Evolutionary conservation across 2,329 filamentous ascomycete genomes (phyloP), one percentile per base, ranked within the genome.

Genomic region (Pseudocercospora fijiensis): DNA sequence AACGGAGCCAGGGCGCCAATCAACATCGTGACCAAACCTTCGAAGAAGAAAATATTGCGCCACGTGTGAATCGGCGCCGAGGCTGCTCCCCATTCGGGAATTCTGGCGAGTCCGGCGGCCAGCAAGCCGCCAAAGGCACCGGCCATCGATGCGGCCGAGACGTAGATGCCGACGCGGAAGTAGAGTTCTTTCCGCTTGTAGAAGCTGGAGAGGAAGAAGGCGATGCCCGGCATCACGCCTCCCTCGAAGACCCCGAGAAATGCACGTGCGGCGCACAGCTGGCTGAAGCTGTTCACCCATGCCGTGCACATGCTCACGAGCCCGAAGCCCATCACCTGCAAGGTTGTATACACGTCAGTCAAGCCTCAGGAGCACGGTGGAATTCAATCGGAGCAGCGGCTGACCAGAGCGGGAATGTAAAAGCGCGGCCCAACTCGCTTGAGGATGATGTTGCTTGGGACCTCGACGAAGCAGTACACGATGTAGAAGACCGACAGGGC

Each of bases 161-260:
- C 67, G 52, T 70, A 71, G 53, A 71, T 68, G 18, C 68, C 67
- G 22, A 72, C 64, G 3, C 69, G 67, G 61, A 70, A 69, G 28
- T 69, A 65, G 2, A 71, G 58, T 60, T 71, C 70, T 8, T 63
- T 61, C 3, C 70, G 62, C 57, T 67, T 68, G 62, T 71, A 71
- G 52, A 67, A 70, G 37, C 60, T 64, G 5, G 62, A 63, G 24
- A 70, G 43, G 63, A 69, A 69, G 56, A 78, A 52, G 80, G 74
- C 80, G 82, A 69, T 68, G 11, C 75, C 76, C 70, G 41, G 77
- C 61, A 83, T 83, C 0, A 92, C 81, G 5, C 90, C 90, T 9
- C 90, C 81, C 75, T 94, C 91, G n/a, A 84, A 84, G 30, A 92
- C 79, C 24, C 90, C 90, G 0, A 92, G 80, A 72, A 90, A 91